Base-by-base conservation (phyloP, 78 protist species). In the Thecamonas trahens region DNA sequence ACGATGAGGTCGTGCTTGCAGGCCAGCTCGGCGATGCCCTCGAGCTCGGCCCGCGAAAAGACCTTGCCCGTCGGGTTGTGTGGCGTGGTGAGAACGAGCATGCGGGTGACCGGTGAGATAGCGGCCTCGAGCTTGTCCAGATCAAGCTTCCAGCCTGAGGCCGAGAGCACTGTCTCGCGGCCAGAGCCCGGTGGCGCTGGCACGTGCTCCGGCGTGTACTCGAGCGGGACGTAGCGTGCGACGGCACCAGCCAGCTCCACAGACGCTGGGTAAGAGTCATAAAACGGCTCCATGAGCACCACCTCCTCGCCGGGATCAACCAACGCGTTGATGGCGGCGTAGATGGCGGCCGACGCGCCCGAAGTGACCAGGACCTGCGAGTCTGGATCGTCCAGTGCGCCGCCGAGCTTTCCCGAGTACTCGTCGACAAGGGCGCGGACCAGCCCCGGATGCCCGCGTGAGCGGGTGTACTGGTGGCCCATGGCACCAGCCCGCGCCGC, bases 21-120 rank as follows among this genome's bases (percentile, higher is more conserved):
- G 1, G 67, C 61, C 29, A 65, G 0, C 28, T 24, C n/a, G 9
- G 86, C 86, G 26, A 81, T 9, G 7, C 17, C 44, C 37, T 29
- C 60, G 32, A 81, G 65, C 67, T 81, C 86, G 26, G 54, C 61
- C 1, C 38, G 52, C 7, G 63, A 42, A 38, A 61, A 82, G n/a
- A 90, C 87, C 38, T 82, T 78, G 9, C 94, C 94, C 8, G 82
- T 53, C 32, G 87, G 86, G 55, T 85, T 89, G 58, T 89, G 90
- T 5, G 90, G 90, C 28, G 77, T 83, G 58, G 85, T 89, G 35
- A 89, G 28, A 18, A 89, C 39, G 47, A 89, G 29, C 2, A 58
- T 34, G 39, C 62, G 77, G 3, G 91, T 89, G 20, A 62, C 67
- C 13, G 61, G 65, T 3, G 59, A 59, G 17, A 82, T 62, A 31